phyloP scores from a whole-genome alignment of 75 land plant genomes.

The Pseudotsuga menziesii region DNA sequence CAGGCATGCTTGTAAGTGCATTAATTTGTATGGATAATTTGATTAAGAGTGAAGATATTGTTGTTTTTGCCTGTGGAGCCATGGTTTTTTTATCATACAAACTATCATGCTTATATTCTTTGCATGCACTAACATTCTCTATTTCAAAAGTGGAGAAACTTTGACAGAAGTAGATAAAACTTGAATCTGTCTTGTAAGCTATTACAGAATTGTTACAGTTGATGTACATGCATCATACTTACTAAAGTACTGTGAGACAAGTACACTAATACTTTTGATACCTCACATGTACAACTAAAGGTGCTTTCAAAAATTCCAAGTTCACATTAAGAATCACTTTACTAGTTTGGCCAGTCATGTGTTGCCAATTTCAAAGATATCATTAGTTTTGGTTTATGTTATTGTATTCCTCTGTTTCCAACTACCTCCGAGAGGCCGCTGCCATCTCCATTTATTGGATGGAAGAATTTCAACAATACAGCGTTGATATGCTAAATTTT shows the following conservation, averaged over 20 bases:
- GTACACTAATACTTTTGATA: background rate
- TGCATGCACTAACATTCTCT: background rate
- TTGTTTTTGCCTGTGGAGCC: background rate
- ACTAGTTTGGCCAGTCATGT: background rate
- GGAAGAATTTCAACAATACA: too few species aligned
- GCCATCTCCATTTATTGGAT: too few species aligned
- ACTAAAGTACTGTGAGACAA: background rate
- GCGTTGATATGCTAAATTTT: too few species aligned
- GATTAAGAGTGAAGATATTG: background rate
- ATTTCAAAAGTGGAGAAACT: background rate
- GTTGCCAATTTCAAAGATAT: background rate
- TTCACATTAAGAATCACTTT: background rate
- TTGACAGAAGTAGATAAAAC: background rate
- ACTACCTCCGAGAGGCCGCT: too few species aligned
- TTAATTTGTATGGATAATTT: background rate
- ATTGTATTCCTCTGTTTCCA: background rate
- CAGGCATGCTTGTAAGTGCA: constrained; percentile 39
- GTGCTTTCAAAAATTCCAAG: background rate
- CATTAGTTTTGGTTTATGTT: background rate
- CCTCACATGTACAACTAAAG: background rate
- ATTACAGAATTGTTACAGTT: background rate
- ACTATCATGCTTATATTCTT: background rate
- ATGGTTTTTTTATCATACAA: background rate
- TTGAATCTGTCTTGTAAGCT: too few species aligned
- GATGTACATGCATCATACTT: background rate